These are phyloP conservation scores for Brettanomyces bruxellensis DNA, from an alignment of 805 yeast species.

Conservation along the genomic window DNA sequence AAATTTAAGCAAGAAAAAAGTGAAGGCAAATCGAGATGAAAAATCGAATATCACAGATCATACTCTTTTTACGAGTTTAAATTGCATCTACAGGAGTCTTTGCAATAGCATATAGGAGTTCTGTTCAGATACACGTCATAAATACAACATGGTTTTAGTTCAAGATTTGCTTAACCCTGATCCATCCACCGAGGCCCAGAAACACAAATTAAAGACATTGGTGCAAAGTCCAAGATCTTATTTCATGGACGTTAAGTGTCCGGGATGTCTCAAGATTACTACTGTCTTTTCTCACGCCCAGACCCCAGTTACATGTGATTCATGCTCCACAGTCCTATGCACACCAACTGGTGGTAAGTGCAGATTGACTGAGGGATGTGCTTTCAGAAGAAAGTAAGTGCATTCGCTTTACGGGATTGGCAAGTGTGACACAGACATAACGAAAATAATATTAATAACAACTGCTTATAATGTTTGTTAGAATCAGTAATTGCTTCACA, in stretches of 20 bases:
- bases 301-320: conserved; percentile 99
- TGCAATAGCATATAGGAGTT: no score
- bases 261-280: conserved; percentile 98
- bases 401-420: background rate
- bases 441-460: background rate
- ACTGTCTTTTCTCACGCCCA: conserved; percentile 99
- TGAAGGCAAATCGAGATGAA: background rate
- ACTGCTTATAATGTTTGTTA: background rate
- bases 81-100: no score
- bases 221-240: conserved; percentile 98
- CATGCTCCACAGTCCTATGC: conserved; percentile 96
- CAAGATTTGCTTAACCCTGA: conserved; percentile 98
- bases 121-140: no score
- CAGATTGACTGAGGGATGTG: conserved; percentile 97
- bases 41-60: background rate
- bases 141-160: conserved; percentile 70
- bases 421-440: background rate
- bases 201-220: conserved; percentile 95
- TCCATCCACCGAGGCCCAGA: conserved; percentile 91
- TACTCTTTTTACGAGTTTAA: background rate
- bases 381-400: conserved; percentile 95
- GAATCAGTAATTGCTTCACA: background rate
- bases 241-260: conserved; percentile 99
- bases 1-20: background rate
- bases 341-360: conserved; percentile 99